Base-by-base conservation (phyloP, 2,329 filamentous ascomycete genomes). In the Botrytis hyacinthi region DNA sequence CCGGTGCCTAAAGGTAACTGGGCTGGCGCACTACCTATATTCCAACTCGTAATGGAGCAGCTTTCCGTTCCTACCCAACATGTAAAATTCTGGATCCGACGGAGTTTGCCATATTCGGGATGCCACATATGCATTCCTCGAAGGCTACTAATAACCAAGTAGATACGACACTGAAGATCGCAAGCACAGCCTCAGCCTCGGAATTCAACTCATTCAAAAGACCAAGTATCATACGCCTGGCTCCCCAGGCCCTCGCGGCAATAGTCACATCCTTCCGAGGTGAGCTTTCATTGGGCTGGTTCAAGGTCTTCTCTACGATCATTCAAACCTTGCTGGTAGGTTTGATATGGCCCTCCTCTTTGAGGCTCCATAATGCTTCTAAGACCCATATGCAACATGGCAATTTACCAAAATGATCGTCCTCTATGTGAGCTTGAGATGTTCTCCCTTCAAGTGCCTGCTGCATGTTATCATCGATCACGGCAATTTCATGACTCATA, bases 161-260 rank as follows among this genome's bases (percentile, higher is more conserved):
- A n/a, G 5, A 7, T 16, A 54, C 26, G 5, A 14, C 12, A 3
- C 1, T 54, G 26, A 16, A 54, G 48, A n/a, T n/a, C 48, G 12
- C 5, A 5, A 2, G 48, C 26, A n/a, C 48, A 16, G 26, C 48
- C n/a, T 54, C 5, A n/a, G 14, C 10, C 48, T n/a, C 5, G 22
- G 3, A 35, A 32, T 2, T 18, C 12, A 35, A 37, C 6, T 6
- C 1, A 20, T 10, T n/a, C 16, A 10, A 5, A n/a, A 2, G 4
- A n/a, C 12, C 4, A 10, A 37, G 26, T 37, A 37, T n/a, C 4
- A 37, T 66, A n/a, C 3, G 7, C 44, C 14, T 18, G 7, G 4
- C 4, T 9, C 32, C 7, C 32, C 7, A 37, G 5, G 29, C 20
- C 35, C 10, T 12, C 20, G 32, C 26, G 4, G 14, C 37, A 29